Percentiles rank a stretch among this genome's conserved stretches.
phyloP scores from a whole-genome alignment of 2,329 filamentous ascomycete species.

The Pleomassaria siparia region DNA sequence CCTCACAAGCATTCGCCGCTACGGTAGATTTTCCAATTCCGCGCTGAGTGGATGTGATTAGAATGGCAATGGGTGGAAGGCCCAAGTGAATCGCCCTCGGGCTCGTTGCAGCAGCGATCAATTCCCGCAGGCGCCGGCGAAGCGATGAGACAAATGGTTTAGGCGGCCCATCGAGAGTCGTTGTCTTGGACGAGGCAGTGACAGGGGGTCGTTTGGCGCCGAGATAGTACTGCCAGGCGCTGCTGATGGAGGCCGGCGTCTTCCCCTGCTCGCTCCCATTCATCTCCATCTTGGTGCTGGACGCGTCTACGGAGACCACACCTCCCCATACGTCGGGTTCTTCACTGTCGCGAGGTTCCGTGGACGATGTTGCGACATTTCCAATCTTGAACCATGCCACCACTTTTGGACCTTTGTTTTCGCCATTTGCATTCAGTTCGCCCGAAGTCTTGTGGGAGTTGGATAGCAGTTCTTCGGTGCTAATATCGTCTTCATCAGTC shows the following conservation, averaged over 20 bases:
- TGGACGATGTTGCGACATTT: conserved; percentile 59
- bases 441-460: conserved; percentile 41
- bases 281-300: conserved; percentile 85
- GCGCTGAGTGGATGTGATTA: conserved; percentile 88
- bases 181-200: conserved; percentile 59
- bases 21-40: conserved; percentile 89
- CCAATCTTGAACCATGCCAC: conserved; percentile 94
- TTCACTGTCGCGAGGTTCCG: conserved; percentile 60
- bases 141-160: conserved; percentile 48
- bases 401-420: conserved; percentile 28
- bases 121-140: conserved; percentile 70
- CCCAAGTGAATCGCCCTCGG: conserved; percentile 81
- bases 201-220: conserved; percentile 70
- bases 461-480: conserved; percentile 55
- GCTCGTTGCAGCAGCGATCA: conserved; percentile 87
- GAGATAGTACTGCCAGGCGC: conserved; percentile 87
- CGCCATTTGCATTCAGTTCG: conserved; percentile 9
- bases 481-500: conserved; percentile 69
- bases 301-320: conserved; percentile 81
- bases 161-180: conserved; percentile 44
- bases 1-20: conserved; percentile 74
- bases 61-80: conserved; percentile 83
- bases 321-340: conserved; percentile 79
- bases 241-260: conserved; percentile 74
- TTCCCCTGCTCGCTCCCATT: conserved; percentile 83